Evolutionary conservation across 2,329 filamentous ascomycete genomes (phyloP).

Genomic region (Cytospora leucostoma): DNA sequence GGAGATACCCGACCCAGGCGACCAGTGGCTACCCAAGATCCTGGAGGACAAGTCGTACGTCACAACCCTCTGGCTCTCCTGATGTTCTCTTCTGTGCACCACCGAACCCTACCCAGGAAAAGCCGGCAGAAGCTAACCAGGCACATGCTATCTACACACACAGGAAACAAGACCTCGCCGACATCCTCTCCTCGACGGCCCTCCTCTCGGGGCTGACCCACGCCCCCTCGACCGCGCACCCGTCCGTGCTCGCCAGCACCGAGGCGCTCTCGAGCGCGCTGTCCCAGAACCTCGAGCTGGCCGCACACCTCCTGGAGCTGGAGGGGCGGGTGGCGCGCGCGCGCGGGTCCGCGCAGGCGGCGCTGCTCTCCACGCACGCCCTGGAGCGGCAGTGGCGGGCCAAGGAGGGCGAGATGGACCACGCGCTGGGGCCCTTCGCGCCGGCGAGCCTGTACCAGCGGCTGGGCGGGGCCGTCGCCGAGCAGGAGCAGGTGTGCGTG

Average conservation of each 20-base stretch:
- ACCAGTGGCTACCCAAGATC: constrained; percentile 76
- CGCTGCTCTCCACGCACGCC: constrained; percentile 79
- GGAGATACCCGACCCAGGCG: constrained; percentile 58
- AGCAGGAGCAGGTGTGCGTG: constrained; percentile 78
- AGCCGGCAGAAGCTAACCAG: neutral
- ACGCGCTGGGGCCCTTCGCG: constrained; percentile 79
- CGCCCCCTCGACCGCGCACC: constrained; percentile 67
- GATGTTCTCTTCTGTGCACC: too few species aligned
- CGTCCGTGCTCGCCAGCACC: constrained; percentile 68
- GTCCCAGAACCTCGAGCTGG: constrained; percentile 70
- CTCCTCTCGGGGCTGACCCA: constrained; percentile 76
- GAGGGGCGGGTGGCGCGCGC: constrained; percentile 60
- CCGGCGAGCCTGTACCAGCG: constrained; percentile 85
- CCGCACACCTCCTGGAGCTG: constrained; percentile 60
- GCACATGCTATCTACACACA: constrained; percentile 18
- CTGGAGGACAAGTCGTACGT: constrained; percentile 81
- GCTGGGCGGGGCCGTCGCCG: constrained; percentile 72
- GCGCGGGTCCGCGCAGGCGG: constrained; percentile 73
- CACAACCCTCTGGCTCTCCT: constrained; percentile 26
- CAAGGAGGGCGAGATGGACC: constrained; percentile 87
- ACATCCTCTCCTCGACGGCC: constrained; percentile 63
- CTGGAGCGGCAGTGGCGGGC: constrained; percentile 90
- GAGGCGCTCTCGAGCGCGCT: constrained; percentile 66
- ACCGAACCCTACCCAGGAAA: neutral
- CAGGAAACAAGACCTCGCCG: constrained; percentile 77